Base-by-base conservation (phyloP, 2,329 filamentous ascomycete genomes). In the Cladophialophora carrionii region DNA sequence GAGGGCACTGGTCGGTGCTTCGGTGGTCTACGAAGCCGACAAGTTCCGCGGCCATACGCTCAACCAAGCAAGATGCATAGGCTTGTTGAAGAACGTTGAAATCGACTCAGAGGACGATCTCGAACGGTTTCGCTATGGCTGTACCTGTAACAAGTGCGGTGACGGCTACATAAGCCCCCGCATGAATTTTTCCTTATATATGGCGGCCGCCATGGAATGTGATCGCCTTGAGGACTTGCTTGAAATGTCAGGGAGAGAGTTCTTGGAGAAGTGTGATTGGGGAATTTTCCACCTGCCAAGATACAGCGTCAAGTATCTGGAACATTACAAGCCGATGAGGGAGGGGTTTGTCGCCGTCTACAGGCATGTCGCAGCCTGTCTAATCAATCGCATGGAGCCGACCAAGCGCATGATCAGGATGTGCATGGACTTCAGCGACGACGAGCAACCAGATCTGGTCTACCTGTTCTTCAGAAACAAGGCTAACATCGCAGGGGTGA, bases 121-220 rank as follows among this genome's bases (percentile, higher is more conserved):
- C 6, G 61, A 68, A 64, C 73, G 71, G 48, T 61, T 78, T 55
- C 74, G 71, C 57, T 77, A 71, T 63, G 76, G 78, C 7, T 80
- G 78, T 65, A 79, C 74, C 37, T 80, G 77, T 66, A 75, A 76
- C 22, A 57, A 74, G 62, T 78, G 77, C 64, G 59, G 74, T 17
- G 71, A 68, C 29, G 77, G 77, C 4, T 77, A 78, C 67, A 59
- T 79, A 31, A 79, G 76, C 48, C 74, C 75, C 5, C 74, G 76
- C 46, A 79, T 78, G 75, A 72, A 60, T 9, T 61, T 60, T 32
- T 71, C 69, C 12, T 71, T 79, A n/a, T 10, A 68, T 1, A 68
- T 34, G 41, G 64, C 74, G 53, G 75, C 74, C 56, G 4, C 14
- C 2, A 31, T 24, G 12, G 37, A 48, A 20, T 6, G 70, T 26